Evolutionary conservation across 208 protist genomes (phyloP), one percentile per base, ranked within the genome.

Genomic region (Tritrichomonas foetus): DNA sequence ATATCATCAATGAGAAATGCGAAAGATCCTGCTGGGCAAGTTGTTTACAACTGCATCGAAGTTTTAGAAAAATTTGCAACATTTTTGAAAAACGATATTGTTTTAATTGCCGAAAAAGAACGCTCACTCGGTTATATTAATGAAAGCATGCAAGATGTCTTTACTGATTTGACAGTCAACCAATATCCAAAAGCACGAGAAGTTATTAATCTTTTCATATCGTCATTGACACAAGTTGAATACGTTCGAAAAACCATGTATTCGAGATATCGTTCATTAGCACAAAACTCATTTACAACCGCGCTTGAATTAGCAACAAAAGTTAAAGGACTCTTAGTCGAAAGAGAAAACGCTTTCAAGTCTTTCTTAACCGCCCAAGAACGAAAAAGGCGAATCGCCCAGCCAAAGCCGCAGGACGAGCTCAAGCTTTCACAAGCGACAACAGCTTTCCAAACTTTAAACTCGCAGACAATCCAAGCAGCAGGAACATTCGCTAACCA

Each of bases 241-340:
- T 89, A 57, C 57, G 78, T 27, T n/a, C 44, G 78, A n/a, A 89
- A 89, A 89, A 36, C 41, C 9, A 89, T 89, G 78, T 89, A 89
- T 57, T 57, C 41, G 16, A 53, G 78, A 39, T 44, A 53, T 89
- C 78, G 44, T 89, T 33, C 33, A 57, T 36, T 89, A 2, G 78
- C 78, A 33, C 47, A 44, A 57, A 57, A n/a, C 13, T 53, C 47
- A 22, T 89, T 89, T 57, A 39, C 78, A 36, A 33, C 78, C 13
- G 33, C 78, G 8, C 16, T 89, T 2, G 78, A 89, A 9, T 39
- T 89, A 57, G 78, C 78, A 16, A 89, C 33, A 50, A 89, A 44
- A 39, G 44, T 16, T n/a, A 89, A 53, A 49, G 41, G 27, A 89
- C 41, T 89, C 33, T 33, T 89, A 1, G 57, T 47, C 1, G 47